Conservation (phyloP, 176 grass and related monocot species). For the Saccharum spontaneum region DNA sequence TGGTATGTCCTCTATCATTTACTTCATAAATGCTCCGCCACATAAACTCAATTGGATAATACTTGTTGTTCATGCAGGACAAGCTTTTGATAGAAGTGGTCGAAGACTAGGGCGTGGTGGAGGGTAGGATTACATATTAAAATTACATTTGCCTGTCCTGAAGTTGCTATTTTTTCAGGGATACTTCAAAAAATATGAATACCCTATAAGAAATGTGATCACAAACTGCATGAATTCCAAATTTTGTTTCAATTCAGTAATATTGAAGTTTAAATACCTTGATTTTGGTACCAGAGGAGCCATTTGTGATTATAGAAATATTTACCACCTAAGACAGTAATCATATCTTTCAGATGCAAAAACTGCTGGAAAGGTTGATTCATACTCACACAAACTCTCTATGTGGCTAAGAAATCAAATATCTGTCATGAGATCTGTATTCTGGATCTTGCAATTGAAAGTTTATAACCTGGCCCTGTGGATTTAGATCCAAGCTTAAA, state of each 20-base stretch:
- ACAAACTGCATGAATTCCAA: background rate
- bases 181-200: background rate
- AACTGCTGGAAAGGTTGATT: background rate
- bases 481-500: background rate
- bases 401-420: slow-evolving; percentile 7
- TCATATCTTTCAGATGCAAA: slow-evolving; percentile 6
- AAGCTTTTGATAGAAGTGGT: slow-evolving; percentile 89
- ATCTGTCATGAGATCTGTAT: background rate
- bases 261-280: slow-evolving; percentile 2
- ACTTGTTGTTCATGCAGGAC: slow-evolving; percentile 57
- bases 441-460: slow-evolving; percentile 7
- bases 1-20: slow-evolving; percentile 44
- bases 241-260: background rate
- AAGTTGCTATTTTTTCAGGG: slow-evolving; percentile 26
- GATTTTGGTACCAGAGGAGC: background rate
- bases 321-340: background rate
- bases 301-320: background rate
- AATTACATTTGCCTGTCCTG: slow-evolving; percentile 11
- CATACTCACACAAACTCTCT: background rate
- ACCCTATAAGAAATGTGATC: background rate
- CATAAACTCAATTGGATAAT: background rate
- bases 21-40: background rate
- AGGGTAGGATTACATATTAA: slow-evolving; percentile 56
- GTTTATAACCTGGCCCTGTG: background rate
- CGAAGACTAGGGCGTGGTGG: slow-evolving; percentile 86